Evolutionary conservation across 2,329 filamentous ascomycete species (phyloP), one percentile per base, ranked within the genome.

Genomic region (Hypoxylon sp.): DNA sequence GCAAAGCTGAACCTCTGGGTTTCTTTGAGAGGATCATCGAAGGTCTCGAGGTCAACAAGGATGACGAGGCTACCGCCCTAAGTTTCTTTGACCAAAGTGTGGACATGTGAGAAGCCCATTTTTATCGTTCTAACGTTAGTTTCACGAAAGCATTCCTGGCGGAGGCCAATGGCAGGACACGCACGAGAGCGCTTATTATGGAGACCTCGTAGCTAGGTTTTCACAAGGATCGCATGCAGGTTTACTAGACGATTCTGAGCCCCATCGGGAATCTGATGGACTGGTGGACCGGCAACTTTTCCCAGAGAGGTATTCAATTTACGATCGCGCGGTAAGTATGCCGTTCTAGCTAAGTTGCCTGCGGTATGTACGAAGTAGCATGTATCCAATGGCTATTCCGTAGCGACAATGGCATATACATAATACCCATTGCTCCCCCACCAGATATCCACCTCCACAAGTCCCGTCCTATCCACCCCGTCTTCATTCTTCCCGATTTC

Each of bases 381-480:
- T 20, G 37, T 20, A 41, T 34, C 3, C 13, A 1, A n/a, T 39
- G 17, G 37, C 15, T 3, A n/a, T n/a, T n/a, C n/a, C 5, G 59
- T 32, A 56, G 56, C 24, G 34, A 24, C 58, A 62, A 58, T 56
- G 58, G 55, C 56, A 60, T 64, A 67, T 65, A 61, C 60, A 69
- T 69, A 69, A 67, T 64, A 63, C 56, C 61, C 63, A 60, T 52
- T 41, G 37, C 44, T 50, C 60, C 64, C 63, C 61, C 67, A 56
- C 60, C 61, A 51, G n/a, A 68, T 68, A 70, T 65, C 69, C 65
- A 67, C 67, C 64, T 71, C 69, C 69, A 50, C 67, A 68, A 68
- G 48, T 65, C 64, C 68, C 62, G 60, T 65, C 54, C 63, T 61
- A 59, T 67, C 62, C 62, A 62, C 52, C 61, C 61, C 48, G 49